These are phyloP conservation scores for Paxillus ammoniavirescens DNA, from an alignment of 768 basidiomycete species.

Conservation along the genomic window DNA sequence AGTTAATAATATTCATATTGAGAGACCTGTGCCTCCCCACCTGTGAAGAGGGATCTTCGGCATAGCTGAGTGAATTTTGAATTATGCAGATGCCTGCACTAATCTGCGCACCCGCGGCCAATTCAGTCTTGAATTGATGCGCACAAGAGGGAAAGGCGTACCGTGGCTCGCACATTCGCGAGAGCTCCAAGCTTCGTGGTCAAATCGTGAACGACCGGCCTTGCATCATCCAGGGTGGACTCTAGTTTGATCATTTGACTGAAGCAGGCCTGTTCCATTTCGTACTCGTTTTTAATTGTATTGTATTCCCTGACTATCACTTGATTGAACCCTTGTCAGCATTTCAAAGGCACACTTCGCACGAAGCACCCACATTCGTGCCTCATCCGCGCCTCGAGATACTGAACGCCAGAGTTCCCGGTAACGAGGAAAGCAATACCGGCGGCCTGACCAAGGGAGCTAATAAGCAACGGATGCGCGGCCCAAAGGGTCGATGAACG, in stretches of 20 bases:
- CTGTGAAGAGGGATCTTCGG: conserved; percentile 11
- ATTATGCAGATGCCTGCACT: conserved; percentile 16
- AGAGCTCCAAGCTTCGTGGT: conserved; percentile 16
- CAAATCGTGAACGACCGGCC: conserved; percentile 18
- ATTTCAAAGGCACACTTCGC: neutral
- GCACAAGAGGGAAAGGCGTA: neutral
- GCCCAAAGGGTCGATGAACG: too few species aligned
- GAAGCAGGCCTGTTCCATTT: conserved; percentile 10
- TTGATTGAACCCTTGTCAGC: conserved; percentile 3
- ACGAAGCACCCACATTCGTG: conserved; percentile 5
- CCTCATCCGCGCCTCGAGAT: conserved; percentile 4
- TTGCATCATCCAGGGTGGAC: conserved; percentile 6
- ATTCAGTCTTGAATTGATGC: neutral
- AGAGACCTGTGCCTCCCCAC: conserved; percentile 1
- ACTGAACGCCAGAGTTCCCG: conserved; percentile 2
- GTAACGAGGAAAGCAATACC: neutral
- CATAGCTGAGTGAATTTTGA: conserved; percentile 7
- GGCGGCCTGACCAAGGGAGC: too few species aligned
- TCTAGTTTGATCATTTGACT: conserved; percentile 17
- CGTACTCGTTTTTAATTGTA: conserved; percentile 6
- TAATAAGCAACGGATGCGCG: neutral
- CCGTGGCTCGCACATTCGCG: conserved; percentile 11
- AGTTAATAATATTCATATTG: neutral
- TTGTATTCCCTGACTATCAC: conserved; percentile 9
- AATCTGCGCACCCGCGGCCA: conserved; percentile 11